A percentile compares a stretch with the other conserved stretches of the same genome.
These are phyloP conservation scores for Helenozyma rhizophorensis DNA, from an alignment of 805 yeast genomes.

Conservation along the genomic window DNA sequence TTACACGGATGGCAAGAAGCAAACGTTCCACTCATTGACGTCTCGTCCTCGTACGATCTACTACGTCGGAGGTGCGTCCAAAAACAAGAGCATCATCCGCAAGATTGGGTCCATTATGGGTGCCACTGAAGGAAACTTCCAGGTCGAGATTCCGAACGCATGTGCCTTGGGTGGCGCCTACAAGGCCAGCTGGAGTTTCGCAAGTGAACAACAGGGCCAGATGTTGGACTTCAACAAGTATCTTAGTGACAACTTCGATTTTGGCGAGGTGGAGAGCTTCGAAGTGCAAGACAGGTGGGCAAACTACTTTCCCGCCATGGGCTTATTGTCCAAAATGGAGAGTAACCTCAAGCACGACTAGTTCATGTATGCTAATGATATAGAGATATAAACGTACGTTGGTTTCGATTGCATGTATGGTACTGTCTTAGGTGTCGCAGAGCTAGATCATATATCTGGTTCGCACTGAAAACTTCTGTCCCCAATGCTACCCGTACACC, in stretches of 20 bases:
- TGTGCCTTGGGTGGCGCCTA: conserved; percentile 92
- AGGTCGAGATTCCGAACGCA: conserved; percentile 77
- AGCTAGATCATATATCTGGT: not conserved
- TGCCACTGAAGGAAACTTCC: conserved; percentile 58
- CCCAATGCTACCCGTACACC: too few species aligned
- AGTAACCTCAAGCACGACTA: conserved; percentile 8
- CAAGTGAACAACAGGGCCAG: conserved; percentile 24
- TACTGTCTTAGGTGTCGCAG: too few species aligned
- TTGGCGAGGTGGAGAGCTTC: conserved; percentile 45
- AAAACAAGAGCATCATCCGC: conserved; percentile 60
- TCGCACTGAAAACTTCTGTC: too few species aligned
- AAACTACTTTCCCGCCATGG: conserved; percentile 49
- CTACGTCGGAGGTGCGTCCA: conserved; percentile 87
- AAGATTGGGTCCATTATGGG: conserved; percentile 72
- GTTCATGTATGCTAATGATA: too few species aligned
- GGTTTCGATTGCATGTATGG: too few species aligned
- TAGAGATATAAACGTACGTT: too few species aligned
- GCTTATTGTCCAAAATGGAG: conserved; percentile 47
- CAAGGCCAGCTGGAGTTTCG: conserved; percentile 72
- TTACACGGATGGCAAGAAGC: conserved; percentile 47
- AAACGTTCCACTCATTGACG: conserved; percentile 38
- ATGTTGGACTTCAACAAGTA: conserved; percentile 44
- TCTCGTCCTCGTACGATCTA: conserved; percentile 65
- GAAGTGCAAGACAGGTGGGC: conserved; percentile 43
- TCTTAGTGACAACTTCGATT: conserved; percentile 30